A percentile compares a stretch with the other conserved stretches of the same genome.
phyloP scores from a whole-genome alignment of 2,329 filamentous ascomycete species.

The Seiridium unicorne region DNA sequence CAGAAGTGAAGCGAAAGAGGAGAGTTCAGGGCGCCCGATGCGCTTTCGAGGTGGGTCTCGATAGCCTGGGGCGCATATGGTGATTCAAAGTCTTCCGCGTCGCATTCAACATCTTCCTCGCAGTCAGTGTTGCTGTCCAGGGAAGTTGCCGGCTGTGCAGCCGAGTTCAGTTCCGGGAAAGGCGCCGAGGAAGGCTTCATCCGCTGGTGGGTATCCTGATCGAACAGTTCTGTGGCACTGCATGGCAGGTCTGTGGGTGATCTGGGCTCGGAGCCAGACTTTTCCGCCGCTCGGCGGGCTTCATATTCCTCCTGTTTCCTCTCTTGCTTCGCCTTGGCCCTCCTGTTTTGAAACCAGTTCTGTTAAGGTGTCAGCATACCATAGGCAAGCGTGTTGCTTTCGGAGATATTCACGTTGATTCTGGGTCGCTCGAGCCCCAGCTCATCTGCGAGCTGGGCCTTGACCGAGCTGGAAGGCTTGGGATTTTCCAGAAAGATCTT shows the following conservation, averaged over 20 bases:
- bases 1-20: slow-evolving; percentile 19
- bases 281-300: slow-evolving; percentile 38
- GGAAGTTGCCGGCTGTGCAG: slow-evolving; percentile 15
- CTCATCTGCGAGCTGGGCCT: slow-evolving; percentile 58
- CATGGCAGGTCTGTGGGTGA: slow-evolving; percentile 17
- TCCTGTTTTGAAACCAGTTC: slow-evolving; percentile 70
- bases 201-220: slow-evolving; percentile 29
- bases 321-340: slow-evolving; percentile 65
- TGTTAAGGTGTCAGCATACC: slow-evolving; percentile 27
- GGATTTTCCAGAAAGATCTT: slow-evolving; percentile 62
- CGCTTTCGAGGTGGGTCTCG: slow-evolving; percentile 11
- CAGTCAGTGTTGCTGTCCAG: slow-evolving; percentile 15
- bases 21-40: slow-evolving; percentile 19
- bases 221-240: slow-evolving; percentile 18
- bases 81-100: slow-evolving; percentile 13
- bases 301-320: slow-evolving; percentile 53
- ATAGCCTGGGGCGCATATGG: slow-evolving; percentile 10
- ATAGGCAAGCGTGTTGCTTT: not conserved
- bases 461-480: slow-evolving; percentile 61
- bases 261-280: slow-evolving; percentile 31
- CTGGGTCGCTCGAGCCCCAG: slow-evolving; percentile 63
- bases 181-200: slow-evolving; percentile 34
- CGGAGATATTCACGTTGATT: slow-evolving; percentile 52
- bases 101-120: slow-evolving; percentile 12
- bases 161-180: slow-evolving; percentile 27